Evolutionary conservation across 257 asterid species (phyloP).

Genomic region (Solanum peruvianum): DNA sequence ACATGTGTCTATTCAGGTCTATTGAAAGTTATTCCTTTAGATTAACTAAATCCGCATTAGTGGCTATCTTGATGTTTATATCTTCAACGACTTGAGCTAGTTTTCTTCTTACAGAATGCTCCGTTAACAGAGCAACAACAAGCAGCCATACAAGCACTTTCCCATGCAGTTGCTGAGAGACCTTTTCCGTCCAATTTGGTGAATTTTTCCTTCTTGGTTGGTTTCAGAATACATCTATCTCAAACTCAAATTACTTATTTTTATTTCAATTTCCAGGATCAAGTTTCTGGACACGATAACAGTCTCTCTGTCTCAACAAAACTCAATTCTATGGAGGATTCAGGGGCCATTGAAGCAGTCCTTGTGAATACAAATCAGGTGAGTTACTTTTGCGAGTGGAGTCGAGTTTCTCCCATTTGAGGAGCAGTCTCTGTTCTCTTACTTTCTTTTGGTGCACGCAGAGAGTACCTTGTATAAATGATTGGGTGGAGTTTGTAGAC

Average conservation of each 20-base stretch:
- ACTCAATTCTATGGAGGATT: conserved; percentile 51
- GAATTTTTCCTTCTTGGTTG: conserved; percentile 1
- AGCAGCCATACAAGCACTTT: conserved; percentile 79
- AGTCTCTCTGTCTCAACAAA: conserved; percentile 47
- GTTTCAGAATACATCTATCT: not conserved
- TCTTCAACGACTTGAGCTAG: not conserved
- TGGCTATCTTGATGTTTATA: not conserved
- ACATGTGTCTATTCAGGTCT: not conserved
- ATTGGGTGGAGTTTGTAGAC: not conserved
- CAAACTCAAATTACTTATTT: not conserved
- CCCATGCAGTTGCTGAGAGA: conserved; percentile 94
- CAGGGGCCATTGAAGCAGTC: conserved; percentile 57
- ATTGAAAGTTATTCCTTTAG: not conserved
- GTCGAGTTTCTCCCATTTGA: not conserved
- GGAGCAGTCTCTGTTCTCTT: not conserved
- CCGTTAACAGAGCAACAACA: conserved; percentile 96
- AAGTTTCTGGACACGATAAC: conserved; percentile 44
- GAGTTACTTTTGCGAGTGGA: not conserved
- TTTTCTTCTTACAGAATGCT: conserved; percentile 40
- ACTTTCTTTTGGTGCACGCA: not conserved
- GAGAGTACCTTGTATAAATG: not conserved
- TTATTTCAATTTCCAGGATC: conserved; percentile 45
- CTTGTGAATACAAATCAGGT: conserved; percentile 90
- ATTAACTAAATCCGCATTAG: not conserved
- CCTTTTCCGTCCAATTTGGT: conserved; percentile 83